Evolutionary conservation across 2,329 filamentous ascomycete genomes (phyloP), one percentile per base, ranked within the genome.

Genomic region (Aureobasidium sp.): DNA sequence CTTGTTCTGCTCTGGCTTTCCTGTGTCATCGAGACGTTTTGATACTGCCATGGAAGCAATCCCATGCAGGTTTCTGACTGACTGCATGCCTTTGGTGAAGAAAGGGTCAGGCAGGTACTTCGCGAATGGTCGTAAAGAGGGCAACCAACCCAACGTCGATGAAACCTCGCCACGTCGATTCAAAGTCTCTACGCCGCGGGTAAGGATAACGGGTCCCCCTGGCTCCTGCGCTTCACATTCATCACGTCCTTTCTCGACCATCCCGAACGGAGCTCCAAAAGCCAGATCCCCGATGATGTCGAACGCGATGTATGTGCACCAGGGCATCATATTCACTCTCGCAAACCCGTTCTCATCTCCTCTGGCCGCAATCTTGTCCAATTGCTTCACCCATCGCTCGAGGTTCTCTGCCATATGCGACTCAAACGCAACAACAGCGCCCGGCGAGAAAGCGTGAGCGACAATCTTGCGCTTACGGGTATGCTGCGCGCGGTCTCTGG

Each of bases 381-480:
- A 61, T 27, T 67, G 64, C 9, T 49, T 47, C 6, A 66, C 63
- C 66, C 66, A 68, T 45, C 64, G 59, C 10, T 62, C 63, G 10
- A 68, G 63, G 39, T 68, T 67, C 2, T 65, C 67, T 1, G 70
- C 67, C 69, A 73, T 73, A 30, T 71, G 67, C 5, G 66, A 67
- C 55, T 73, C 72, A 60, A 74, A 74, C 0, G 63, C 68, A 25
- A 68, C 66, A 5, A 73, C 70, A 6, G 71, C 69, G 41, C 66
- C 67, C 0, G 71, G 71, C 0, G 69, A 72, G 53, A 73, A 73
- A 8, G 70, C 70, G 55, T 74, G 72, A 0, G 71, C 68, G 44
- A 73, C 70, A 41, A 72, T 71, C 42, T 73, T 73, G 3, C 71
- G 68, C 62, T 74, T 74, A 1, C 72, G 67, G 2, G 69, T 70